Evolutionary conservation across 2,329 filamentous ascomycete genomes (phyloP), one percentile per base, ranked within the genome.

Genomic region (Pyricularia pennisetigena): DNA sequence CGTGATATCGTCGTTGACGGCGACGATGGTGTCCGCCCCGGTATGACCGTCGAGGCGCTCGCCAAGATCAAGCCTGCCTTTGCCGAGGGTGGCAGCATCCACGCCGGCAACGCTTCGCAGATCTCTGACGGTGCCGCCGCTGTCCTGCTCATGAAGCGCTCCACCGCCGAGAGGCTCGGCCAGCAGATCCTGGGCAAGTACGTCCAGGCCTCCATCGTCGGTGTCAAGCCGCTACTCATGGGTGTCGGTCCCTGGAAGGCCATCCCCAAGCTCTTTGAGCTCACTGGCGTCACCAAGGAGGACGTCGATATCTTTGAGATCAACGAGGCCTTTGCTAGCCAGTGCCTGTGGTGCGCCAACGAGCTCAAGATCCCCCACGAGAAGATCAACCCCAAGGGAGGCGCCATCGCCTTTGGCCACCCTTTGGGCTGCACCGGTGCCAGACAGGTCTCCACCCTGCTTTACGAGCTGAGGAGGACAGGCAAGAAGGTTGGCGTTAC

Each of bases 301-400:
- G 94, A 98, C 73, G 93, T 99, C 32, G 95, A 98, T 78, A 94
- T 98, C 76, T 98, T 87, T 76, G 95, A 99, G 86, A 97, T 99
- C 85, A 99, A 99, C 83, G 95, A 99, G 86, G 95, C 95, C 0
- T 99, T 99, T 79, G 95, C 95, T 35, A 92, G 88, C 71, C 94
- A 98, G 85, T 97, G 93, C 79, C 80, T 98, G 72, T 98, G 91
- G 91, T 97, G 93, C 79, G 88, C 92, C 71, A 92, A 95, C 75
- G 89, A 97, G 83, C 86, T 99, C 26, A 90, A 90, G 63, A 81
- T 99, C 30, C 91, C 93, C 67, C 77, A 84, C 70, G 89, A 92
- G 72, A 98, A 97, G 86, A 88, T 99, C 76, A 98, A 98, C 83
- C 94, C 94, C 74, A 97, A 97, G 86, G 95, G 94, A 72, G 94